phyloP scores from a whole-genome alignment of 2,329 filamentous ascomycete species.

The Fusarium cicatricum region DNA sequence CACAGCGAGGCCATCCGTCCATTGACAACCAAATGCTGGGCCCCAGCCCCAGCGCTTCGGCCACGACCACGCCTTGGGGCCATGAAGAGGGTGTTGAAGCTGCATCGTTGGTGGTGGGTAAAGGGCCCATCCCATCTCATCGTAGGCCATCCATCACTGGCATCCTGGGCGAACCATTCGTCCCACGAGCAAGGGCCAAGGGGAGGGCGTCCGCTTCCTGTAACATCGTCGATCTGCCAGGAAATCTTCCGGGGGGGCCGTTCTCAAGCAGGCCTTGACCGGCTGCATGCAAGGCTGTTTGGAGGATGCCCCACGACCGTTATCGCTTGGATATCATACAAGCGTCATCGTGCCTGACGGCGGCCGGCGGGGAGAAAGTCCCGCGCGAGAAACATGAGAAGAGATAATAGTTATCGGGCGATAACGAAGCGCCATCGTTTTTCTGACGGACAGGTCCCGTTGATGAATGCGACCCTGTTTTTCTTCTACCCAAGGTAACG shows the following conservation, averaged over 20 bases:
- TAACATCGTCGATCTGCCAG: conserved; percentile 35
- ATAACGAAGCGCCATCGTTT: conserved; percentile 23
- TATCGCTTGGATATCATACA: conserved; percentile 33
- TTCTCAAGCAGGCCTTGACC: conserved; percentile 29
- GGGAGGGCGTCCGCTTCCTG: conserved; percentile 17
- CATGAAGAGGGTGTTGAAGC: conserved; percentile 23
- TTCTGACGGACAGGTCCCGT: conserved; percentile 14
- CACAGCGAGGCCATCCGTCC: conserved; percentile 3
- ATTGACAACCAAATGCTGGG: background rate
- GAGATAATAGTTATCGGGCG: conserved; percentile 1
- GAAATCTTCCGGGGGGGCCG: conserved; percentile 15
- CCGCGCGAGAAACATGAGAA: background rate
- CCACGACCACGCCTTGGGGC: background rate
- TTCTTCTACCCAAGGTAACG: conserved; percentile 9
- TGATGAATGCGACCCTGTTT: conserved; percentile 19
- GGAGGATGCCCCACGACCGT: conserved; percentile 17
- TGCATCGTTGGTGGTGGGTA: conserved; percentile 23
- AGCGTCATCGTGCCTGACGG: conserved; percentile 33
- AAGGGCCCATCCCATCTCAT: background rate
- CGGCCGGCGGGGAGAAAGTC: conserved; percentile 11
- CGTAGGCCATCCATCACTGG: too few species aligned
- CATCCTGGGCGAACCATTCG: conserved; percentile 10
- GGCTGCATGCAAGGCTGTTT: conserved; percentile 37
- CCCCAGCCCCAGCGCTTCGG: background rate
- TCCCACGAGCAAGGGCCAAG: conserved; percentile 8